Percentiles rank a stretch among this genome's conserved stretches.
Conservation (phyloP, 371 early-diverging fungal species). For the Apophysomyces elegans region DNA sequence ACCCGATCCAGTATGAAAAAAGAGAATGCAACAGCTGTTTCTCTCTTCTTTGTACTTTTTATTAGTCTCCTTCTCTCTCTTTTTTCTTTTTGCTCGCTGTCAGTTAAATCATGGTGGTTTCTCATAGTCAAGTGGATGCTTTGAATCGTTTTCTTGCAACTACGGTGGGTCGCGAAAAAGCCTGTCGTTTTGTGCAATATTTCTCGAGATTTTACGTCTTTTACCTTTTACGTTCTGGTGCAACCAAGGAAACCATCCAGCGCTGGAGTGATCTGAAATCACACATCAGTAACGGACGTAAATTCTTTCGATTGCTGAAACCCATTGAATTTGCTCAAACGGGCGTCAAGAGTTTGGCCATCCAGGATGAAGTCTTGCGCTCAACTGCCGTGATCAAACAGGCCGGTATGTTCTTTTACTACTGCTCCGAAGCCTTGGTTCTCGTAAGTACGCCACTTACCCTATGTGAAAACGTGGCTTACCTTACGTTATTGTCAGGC, state of each 20-base stretch:
- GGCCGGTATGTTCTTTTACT: conserved; percentile 57
- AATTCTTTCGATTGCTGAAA: conserved; percentile 57
- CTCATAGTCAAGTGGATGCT: conserved; percentile 28
- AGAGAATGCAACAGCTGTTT: background rate
- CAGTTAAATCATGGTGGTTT: conserved; percentile 4
- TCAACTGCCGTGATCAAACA: conserved; percentile 50
- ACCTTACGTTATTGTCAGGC: conserved; percentile 12
- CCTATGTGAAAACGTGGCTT: background rate
- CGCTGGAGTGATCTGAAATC: conserved; percentile 60
- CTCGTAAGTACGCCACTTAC: conserved; percentile 48
- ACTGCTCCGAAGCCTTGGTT: conserved; percentile 55
- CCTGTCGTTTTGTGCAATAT: conserved; percentile 77
- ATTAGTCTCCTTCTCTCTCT: background rate
- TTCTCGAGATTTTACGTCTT: conserved; percentile 71
- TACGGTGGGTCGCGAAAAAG: conserved; percentile 79
- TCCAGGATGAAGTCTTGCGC: conserved; percentile 55
- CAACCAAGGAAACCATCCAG: conserved; percentile 49
- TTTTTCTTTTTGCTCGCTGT: background rate
- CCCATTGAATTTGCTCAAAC: conserved; percentile 63
- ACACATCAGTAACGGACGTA: conserved; percentile 64
- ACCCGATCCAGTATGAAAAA: too few species aligned
- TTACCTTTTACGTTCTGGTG: conserved; percentile 52
- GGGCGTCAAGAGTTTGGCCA: conserved; percentile 49
- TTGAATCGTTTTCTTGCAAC: conserved; percentile 53
- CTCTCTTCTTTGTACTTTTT: background rate